Percentiles rank a stretch among this genome's conserved stretches.
phyloP scores from a whole-genome alignment of 2,329 filamentous ascomycete genomes.

The Claviceps arundinis region DNA sequence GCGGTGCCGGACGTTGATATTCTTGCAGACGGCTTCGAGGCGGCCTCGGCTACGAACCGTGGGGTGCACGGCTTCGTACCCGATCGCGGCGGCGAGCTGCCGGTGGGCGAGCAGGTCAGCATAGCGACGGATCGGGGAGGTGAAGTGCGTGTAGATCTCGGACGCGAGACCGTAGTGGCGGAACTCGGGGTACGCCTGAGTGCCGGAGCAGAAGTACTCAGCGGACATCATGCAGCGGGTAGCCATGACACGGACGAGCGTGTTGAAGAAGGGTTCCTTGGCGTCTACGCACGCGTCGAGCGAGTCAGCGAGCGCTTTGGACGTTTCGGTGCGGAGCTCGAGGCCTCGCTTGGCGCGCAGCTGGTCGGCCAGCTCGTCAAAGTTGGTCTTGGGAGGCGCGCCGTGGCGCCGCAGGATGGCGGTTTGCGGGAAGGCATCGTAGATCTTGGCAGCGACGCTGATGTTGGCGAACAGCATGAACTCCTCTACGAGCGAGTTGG shows the following conservation, averaged over 20 bases:
- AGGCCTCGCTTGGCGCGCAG: constrained; percentile 75
- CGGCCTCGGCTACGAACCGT: constrained; percentile 69
- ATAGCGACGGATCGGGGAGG: constrained; percentile 90
- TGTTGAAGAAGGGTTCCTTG: constrained; percentile 92
- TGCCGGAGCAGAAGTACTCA: constrained; percentile 94
- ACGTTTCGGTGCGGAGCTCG: constrained; percentile 72
- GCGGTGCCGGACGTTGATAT: constrained; percentile 94
- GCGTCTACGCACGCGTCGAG: constrained; percentile 74
- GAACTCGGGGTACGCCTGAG: constrained; percentile 87
- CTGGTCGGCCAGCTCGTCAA: constrained; percentile 85
- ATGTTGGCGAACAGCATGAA: constrained; percentile 99
- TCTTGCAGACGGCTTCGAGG: constrained; percentile 89
- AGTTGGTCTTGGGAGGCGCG: constrained; percentile 87
- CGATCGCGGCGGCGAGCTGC: constrained; percentile 89
- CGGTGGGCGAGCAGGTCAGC: constrained; percentile 91
- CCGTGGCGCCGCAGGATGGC: constrained; percentile 87
- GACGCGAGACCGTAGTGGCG: constrained; percentile 92
- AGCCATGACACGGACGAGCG: constrained; percentile 89
- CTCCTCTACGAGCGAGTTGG: constrained; percentile 94
- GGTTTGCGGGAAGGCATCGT: constrained; percentile 86
- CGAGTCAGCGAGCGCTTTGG: constrained; percentile 84
- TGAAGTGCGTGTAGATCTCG: constrained; percentile 98
- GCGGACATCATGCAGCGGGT: constrained; percentile 99
- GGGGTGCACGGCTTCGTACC: constrained; percentile 76
- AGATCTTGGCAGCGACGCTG: constrained; percentile 80